Evolutionary conservation across 2,329 filamentous ascomycete species (phyloP), one percentile per base, ranked within the genome.

Genomic region (Diaporthe aspalathi): DNA sequence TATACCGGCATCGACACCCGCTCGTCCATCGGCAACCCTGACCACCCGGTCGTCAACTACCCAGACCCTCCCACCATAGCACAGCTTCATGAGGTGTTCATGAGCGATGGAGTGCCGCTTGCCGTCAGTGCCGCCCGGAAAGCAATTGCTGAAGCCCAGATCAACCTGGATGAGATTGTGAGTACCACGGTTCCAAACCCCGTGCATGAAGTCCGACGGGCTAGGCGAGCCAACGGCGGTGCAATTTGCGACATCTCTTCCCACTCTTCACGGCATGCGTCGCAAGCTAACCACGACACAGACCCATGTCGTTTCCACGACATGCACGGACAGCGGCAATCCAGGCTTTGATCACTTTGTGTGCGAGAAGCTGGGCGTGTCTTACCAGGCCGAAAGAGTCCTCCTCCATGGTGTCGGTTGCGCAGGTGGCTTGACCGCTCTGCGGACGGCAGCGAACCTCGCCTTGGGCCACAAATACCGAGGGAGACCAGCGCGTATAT

Each of bases 291-390:
- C 17, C 20, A 17, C 9, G 8, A n/a, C 5, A 3, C n/a, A 73
- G 71, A 93, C 90, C 3, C 91, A 93, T 75, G 84, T 92, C 50
- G 89, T 93, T 11, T 87, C 89, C 29, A 91, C 90, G 0, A 92
- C 90, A 6, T 92, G 91, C 77, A 93, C 90, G 11, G 89, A 92
- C 77, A 91, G 89, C 74, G 89, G 90, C 20, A 92, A 92, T 77
- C 90, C 90, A 0, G 90, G 90, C 1, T 92, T 89, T 76, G 91
- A 92, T 74, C 89, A 92, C 78, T 91, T 84, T 73, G 88, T 92
- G 29, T 86, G 86, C 67, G 89, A 88, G 76, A 81, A 83, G 5
- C 80, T 93, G 2, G 88, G 89, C 0, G 82, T 92, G 38, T 82
- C 83, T n/a, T 82, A 85, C 43, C 81, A 81, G n/a, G 85, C 90